A percentile compares a stretch with the other conserved stretches of the same genome.
These are phyloP conservation scores for Gloeostereum incarnatum DNA, from an alignment of 768 basidiomycete genomes.

Conservation along the genomic window DNA sequence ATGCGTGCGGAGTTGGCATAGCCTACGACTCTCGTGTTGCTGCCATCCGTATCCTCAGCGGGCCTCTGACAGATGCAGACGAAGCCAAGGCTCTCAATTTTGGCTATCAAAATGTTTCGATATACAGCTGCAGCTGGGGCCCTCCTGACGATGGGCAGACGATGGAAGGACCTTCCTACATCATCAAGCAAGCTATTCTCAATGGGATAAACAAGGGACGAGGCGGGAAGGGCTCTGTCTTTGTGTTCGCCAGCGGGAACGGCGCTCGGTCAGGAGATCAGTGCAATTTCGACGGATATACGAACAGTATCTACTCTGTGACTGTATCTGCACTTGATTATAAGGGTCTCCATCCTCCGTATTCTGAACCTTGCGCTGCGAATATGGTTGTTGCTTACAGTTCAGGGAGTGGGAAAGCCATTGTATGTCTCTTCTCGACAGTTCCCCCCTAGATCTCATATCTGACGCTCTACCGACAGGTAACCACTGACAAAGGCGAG, in stretches of 20 bases:
- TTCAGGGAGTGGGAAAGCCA: slow-evolving; percentile 88
- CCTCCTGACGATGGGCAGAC: slow-evolving; percentile 90
- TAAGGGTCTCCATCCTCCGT: slow-evolving; percentile 90
- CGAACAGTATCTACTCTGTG: slow-evolving; percentile 93
- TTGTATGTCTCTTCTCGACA: slow-evolving; percentile 45
- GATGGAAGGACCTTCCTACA: slow-evolving; percentile 89
- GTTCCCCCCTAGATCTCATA: slow-evolving; percentile 2
- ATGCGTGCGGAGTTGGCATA: slow-evolving; percentile 90
- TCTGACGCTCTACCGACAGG: slow-evolving; percentile 33
- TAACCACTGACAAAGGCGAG: slow-evolving; percentile 90
- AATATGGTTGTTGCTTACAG: slow-evolving; percentile 96
- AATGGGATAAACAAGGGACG: slow-evolving; percentile 92
- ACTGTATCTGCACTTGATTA: slow-evolving; percentile 95
- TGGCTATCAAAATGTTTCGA: slow-evolving; percentile 84
- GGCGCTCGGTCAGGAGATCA: slow-evolving; percentile 88
- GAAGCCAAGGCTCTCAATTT: slow-evolving; percentile 95
- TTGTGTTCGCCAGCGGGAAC: slow-evolving; percentile 96
- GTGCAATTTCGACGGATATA: slow-evolving; percentile 99
- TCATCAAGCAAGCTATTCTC: slow-evolving; percentile 89
- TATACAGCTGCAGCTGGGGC: slow-evolving; percentile 97
- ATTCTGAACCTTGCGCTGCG: slow-evolving; percentile 96
- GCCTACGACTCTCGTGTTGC: slow-evolving; percentile 89
- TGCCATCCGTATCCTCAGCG: slow-evolving; percentile 91
- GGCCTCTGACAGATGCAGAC: slow-evolving; percentile 89
- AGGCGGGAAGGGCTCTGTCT: slow-evolving; percentile 83